These are phyloP conservation scores for Myriosclerotinia duriaeana DNA, from an alignment of 2,329 filamentous ascomycete genomes.

Conservation along the genomic window DNA sequence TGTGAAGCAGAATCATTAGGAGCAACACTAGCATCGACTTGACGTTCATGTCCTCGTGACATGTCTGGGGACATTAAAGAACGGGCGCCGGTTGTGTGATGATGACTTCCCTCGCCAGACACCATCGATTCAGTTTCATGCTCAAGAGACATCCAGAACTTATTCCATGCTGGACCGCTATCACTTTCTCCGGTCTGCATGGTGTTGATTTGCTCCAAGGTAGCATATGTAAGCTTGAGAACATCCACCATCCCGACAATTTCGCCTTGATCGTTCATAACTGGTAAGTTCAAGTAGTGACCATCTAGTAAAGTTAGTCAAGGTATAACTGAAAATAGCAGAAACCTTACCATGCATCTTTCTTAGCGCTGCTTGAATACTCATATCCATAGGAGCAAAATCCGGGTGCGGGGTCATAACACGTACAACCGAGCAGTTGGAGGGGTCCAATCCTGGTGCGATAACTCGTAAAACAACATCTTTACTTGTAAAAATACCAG, in stretches of 20 bases:
- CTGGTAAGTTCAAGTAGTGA: conserved; percentile 95
- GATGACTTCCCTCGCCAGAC: conserved; percentile 82
- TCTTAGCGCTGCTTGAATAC: conserved; percentile 91
- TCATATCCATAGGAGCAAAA: conserved; percentile 99
- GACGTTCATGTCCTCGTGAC: conserved; percentile 62
- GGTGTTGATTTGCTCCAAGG: conserved; percentile 94
- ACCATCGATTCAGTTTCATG: conserved; percentile 94
- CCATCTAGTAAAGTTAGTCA: conserved; percentile 62
- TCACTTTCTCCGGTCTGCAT: conserved; percentile 88
- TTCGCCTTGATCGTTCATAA: conserved; percentile 96
- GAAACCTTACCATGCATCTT: conserved; percentile 92
- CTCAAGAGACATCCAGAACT: conserved; percentile 93
- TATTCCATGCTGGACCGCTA: conserved; percentile 92
- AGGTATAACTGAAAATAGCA: conserved; percentile 7
- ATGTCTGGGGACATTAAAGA: conserved; percentile 81
- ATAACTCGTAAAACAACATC: conserved; percentile 98
- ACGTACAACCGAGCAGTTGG: conserved; percentile 93
- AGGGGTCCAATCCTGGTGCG: conserved; percentile 89
- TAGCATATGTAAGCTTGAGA: conserved; percentile 95
- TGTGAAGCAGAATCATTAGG: conserved; percentile 96
- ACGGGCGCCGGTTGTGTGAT: conserved; percentile 63
- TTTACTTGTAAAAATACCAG: conserved; percentile 99
- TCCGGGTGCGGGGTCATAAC: conserved; percentile 99
- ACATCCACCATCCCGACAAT: conserved; percentile 99
- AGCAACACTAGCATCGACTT: conserved; percentile 74